phyloP scores from a whole-genome alignment of 805 yeast genomes.

The Zygotorulaspora florentina region DNA sequence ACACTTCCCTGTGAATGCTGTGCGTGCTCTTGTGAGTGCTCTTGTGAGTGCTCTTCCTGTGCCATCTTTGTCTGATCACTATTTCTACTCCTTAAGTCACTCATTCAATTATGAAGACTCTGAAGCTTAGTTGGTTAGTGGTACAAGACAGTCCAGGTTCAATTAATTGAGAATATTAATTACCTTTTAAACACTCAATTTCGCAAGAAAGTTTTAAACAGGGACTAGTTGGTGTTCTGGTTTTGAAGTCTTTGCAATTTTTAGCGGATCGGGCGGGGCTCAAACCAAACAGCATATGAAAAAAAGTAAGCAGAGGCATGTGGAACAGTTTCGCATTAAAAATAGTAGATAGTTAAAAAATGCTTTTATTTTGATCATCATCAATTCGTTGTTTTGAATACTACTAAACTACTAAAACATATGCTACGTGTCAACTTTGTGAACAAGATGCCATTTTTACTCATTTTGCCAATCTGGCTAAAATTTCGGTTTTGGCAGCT shows the following conservation, averaged over 20 bases:
- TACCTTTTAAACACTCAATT: background rate
- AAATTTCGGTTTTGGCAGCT: slow-evolving; percentile 29
- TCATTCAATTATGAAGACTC: slow-evolving; percentile 4
- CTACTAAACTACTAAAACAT: background rate
- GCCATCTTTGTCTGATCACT: slow-evolving; percentile 7
- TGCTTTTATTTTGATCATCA: background rate
- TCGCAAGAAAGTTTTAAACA: background rate
- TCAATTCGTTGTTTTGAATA: too few species aligned
- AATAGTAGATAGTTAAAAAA: background rate
- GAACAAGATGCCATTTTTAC: background rate
- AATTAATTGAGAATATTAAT: background rate
- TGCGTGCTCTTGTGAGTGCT: background rate
- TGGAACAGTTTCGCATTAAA: background rate
- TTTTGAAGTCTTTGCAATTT: slow-evolving; percentile 1
- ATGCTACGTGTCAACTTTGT: background rate
- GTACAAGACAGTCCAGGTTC: background rate
- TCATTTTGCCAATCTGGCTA: slow-evolving; percentile 33
- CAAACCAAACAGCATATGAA: background rate
- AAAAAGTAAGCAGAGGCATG: background rate
- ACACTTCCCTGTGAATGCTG: slow-evolving; percentile 7
- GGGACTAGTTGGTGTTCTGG: background rate
- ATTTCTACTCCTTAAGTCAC: slow-evolving; percentile 10
- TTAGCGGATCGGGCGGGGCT: background rate
- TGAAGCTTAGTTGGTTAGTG: background rate
- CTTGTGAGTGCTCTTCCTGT: slow-evolving; percentile 5